These are phyloP conservation scores for Plantago ovata DNA, from an alignment of 257 asterid genomes.

Conservation along the genomic window DNA sequence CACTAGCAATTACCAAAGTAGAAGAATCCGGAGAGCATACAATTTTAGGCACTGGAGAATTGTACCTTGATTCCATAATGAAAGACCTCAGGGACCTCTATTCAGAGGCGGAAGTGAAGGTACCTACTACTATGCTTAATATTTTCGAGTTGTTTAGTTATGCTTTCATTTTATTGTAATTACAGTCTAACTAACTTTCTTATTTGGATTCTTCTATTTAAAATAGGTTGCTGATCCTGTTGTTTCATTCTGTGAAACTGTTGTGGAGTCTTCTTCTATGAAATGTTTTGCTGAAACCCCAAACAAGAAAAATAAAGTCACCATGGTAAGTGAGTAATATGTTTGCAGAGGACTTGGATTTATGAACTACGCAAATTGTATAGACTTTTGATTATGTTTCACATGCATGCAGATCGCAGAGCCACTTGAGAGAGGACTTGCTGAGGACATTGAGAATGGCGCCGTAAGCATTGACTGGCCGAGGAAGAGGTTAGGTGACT, in stretches of 20 bases:
- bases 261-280: constrained; percentile 86
- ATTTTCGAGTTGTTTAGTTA: not conserved
- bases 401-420: constrained; percentile 58
- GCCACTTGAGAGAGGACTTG: constrained; percentile 91
- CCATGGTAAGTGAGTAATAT: constrained; percentile 47
- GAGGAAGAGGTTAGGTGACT: constrained; percentile 81
- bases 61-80: constrained; percentile 84
- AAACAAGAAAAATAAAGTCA: constrained; percentile 77
- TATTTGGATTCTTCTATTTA: not conserved
- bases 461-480: constrained; percentile 94
- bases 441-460: constrained; percentile 90
- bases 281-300: constrained; percentile 93
- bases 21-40: constrained; percentile 97
- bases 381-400: constrained; percentile 12
- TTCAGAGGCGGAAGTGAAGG: constrained; percentile 96
- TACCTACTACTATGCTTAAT: constrained; percentile 21
- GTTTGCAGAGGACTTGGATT: not conserved
- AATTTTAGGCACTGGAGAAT: constrained; percentile 86
- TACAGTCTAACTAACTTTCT: not conserved
- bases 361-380: not conserved
- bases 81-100: constrained; percentile 94
- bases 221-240: constrained; percentile 91
- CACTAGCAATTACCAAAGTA: constrained; percentile 83
- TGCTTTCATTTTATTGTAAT: not conserved
- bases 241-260: constrained; percentile 90